Percentiles rank a stretch among this genome's conserved stretches.
These are phyloP conservation scores for Hypoxylon trugodes DNA, from an alignment of 495 filamentous ascomycete genomes.

Conservation along the genomic window DNA sequence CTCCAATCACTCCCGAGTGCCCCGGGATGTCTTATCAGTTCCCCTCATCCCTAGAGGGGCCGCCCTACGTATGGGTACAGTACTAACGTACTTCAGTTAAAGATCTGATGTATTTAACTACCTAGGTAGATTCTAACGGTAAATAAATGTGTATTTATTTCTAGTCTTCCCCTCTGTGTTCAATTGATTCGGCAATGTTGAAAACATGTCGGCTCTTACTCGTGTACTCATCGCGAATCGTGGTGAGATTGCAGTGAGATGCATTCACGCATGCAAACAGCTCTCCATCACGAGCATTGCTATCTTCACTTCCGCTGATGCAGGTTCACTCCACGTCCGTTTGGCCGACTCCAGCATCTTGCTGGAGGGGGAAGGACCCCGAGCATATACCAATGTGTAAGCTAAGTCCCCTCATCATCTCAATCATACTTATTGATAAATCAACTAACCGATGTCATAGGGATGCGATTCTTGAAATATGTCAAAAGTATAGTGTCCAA, in stretches of 20 bases:
- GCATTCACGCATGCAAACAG: constrained; percentile 51
- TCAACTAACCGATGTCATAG: constrained; percentile 14
- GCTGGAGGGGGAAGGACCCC: constrained; percentile 32
- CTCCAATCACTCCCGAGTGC: constrained; percentile 7
- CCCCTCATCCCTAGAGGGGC: constrained; percentile 22
- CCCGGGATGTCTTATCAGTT: constrained; percentile 25
- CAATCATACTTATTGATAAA: constrained; percentile 6
- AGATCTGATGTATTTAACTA: too few species aligned
- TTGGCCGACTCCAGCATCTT: constrained; percentile 59
- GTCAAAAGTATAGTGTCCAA: constrained; percentile 14
- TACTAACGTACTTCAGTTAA: too few species aligned
- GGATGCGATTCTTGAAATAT: constrained; percentile 36
- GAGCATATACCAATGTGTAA: constrained; percentile 38
- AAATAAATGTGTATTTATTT: neutral
- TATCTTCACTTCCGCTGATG: constrained; percentile 64
- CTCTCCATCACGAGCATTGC: constrained; percentile 60
- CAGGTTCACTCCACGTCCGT: constrained; percentile 62
- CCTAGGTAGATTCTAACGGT: too few species aligned
- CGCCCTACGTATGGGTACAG: too few species aligned
- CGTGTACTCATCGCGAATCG: constrained; percentile 57
- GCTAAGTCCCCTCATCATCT: neutral
- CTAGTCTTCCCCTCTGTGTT: neutral
- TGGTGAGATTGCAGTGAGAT: constrained; percentile 65
- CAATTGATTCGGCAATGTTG: neutral
- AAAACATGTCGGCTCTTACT: constrained; percentile 10